A percentile compares a stretch with the other conserved stretches of the same genome.
These are phyloP conservation scores for Neonectria punicea DNA, from an alignment of 2,329 filamentous ascomycete species.

Conservation along the genomic window DNA sequence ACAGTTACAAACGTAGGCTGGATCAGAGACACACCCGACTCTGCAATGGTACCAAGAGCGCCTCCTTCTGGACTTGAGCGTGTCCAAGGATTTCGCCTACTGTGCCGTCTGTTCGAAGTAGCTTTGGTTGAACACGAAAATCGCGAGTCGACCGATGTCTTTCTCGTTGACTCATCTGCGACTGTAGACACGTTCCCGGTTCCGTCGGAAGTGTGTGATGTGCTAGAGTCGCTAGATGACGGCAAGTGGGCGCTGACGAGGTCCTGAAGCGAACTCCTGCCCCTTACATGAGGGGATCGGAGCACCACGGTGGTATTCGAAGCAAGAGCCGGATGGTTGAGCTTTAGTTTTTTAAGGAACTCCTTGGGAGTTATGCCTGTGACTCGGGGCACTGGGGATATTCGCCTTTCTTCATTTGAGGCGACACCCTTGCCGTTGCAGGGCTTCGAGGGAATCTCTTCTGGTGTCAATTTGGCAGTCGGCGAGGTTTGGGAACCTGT, in stretches of 20 bases:
- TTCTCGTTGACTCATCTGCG: conserved; percentile 44
- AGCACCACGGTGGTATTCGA: conserved; percentile 46
- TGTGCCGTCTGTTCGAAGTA: conserved; percentile 39
- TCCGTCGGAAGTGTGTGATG: conserved; percentile 42
- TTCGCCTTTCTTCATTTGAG: not conserved
- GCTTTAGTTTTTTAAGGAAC: conserved; percentile 41
- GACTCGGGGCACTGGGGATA: conserved; percentile 14
- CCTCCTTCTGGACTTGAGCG: conserved; percentile 50
- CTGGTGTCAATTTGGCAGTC: conserved; percentile 23
- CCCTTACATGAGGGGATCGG: conserved; percentile 32
- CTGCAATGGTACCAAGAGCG: conserved; percentile 50
- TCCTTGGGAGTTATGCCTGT: conserved; percentile 38
- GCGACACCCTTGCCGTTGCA: conserved; percentile 25
- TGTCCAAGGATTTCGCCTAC: conserved; percentile 49
- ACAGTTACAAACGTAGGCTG: conserved; percentile 66
- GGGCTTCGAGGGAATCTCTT: not conserved
- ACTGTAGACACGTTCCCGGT: conserved; percentile 40
- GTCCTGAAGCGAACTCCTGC: conserved; percentile 42
- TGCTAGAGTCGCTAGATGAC: conserved; percentile 35
- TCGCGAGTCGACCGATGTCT: conserved; percentile 49
- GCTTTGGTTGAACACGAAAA: conserved; percentile 38
- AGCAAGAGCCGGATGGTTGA: conserved; percentile 37
- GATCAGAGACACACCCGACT: conserved; percentile 39
- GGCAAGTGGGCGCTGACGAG: conserved; percentile 29
- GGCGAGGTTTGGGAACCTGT: conserved; percentile 41